A percentile compares a stretch with the other conserved stretches of the same genome.
These are phyloP conservation scores for Phellopilus nigrolimitatus DNA, from an alignment of 1,284 basidiomycete species.

Conservation along the genomic window DNA sequence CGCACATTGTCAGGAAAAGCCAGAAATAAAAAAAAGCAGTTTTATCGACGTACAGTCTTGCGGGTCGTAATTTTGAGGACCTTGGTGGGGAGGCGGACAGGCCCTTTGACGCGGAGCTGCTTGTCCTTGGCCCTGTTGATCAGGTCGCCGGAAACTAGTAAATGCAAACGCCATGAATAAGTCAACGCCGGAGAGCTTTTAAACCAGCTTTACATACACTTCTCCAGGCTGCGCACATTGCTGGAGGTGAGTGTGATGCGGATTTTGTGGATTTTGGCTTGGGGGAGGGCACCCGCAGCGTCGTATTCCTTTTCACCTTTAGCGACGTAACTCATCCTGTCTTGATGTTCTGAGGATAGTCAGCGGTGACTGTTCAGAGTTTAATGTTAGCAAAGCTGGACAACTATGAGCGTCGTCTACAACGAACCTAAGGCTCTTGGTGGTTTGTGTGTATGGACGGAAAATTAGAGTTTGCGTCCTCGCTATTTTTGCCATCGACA, in stretches of 20 bases:
- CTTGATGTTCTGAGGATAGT: slow-evolving; percentile 53
- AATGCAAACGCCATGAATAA: neutral
- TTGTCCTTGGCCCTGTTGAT: slow-evolving; percentile 99
- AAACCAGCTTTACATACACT: slow-evolving; percentile 74
- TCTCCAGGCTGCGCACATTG: slow-evolving; percentile 98
- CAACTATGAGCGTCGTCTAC: neutral
- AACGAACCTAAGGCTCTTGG: slow-evolving; percentile 36
- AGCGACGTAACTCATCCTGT: slow-evolving; percentile 98
- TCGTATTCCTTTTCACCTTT: slow-evolving; percentile 98
- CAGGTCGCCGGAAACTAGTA: slow-evolving; percentile 87
- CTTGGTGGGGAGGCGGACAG: slow-evolving; percentile 98
- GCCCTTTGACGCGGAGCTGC: slow-evolving; percentile 98
- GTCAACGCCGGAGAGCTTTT: neutral
- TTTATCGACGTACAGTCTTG: slow-evolving; percentile 73
- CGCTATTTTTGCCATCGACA: neutral
- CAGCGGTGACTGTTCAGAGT: slow-evolving; percentile 37
- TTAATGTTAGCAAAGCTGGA: neutral
- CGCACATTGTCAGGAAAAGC: slow-evolving; percentile 4
- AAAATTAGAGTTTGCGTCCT: slow-evolving; percentile 27
- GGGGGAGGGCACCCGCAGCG: slow-evolving; percentile 81
- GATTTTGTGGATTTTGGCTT: slow-evolving; percentile 98
- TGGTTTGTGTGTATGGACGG: slow-evolving; percentile 24
- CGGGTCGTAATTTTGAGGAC: slow-evolving; percentile 98
- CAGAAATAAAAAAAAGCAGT: no score
- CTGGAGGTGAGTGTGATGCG: slow-evolving; percentile 97